Percentiles rank a stretch among this genome's conserved stretches.
These are phyloP conservation scores for Penicillium egyptiacum DNA, from an alignment of 495 filamentous ascomycete species.

Conservation along the genomic window DNA sequence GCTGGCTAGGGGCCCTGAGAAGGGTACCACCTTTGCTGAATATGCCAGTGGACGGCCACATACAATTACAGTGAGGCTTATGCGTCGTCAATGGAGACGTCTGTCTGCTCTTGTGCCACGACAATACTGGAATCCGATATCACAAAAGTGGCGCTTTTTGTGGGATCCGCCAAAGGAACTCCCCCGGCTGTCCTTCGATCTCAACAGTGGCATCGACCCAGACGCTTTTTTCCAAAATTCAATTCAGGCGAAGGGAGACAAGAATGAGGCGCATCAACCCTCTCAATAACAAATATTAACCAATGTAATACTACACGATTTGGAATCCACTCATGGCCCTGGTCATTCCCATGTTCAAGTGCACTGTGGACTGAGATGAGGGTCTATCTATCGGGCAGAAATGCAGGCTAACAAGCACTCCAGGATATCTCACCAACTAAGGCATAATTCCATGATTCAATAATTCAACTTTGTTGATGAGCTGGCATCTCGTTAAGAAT, in stretches of 20 bases:
- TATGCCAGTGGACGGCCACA: conserved; percentile 41
- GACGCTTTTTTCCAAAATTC: conserved; percentile 14
- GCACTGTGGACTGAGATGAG: background rate
- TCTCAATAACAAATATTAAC: background rate
- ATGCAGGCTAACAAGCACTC: background rate
- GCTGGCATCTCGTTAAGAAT: conserved; percentile 5
- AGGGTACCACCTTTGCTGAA: conserved; percentile 34
- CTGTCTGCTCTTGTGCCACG: conserved; percentile 43
- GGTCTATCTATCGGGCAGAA: background rate
- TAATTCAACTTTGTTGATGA: background rate
- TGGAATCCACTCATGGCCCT: background rate
- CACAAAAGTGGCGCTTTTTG: conserved; percentile 22
- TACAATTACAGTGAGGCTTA: conserved; percentile 42
- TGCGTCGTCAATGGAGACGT: conserved; percentile 46
- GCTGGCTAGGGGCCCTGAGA: conserved; percentile 35
- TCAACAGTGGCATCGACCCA: conserved; percentile 15
- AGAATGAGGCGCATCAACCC: background rate
- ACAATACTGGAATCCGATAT: conserved; percentile 23
- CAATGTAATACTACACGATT: conserved; percentile 5
- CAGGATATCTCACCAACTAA: background rate
- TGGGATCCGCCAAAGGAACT: conserved; percentile 29
- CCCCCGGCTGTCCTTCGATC: conserved; percentile 14
- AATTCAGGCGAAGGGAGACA: background rate
- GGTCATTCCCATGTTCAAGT: background rate
- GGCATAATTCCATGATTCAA: background rate